Conservation (phyloP, 805 yeast genomes). For the Metschnikowia gelsemii region DNA sequence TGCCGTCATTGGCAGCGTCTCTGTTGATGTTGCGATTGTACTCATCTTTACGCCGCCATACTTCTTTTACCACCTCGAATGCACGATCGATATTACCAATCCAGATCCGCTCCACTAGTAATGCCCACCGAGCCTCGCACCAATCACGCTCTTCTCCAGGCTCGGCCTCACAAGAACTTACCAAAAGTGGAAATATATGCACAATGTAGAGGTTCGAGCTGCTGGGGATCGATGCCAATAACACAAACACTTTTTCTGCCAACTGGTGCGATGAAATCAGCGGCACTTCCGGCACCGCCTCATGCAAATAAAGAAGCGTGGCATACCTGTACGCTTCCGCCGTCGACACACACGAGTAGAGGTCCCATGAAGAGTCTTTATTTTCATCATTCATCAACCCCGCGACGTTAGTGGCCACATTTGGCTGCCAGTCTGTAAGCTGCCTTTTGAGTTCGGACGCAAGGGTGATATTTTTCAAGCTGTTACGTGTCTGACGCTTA, state of each 20-base stretch:
- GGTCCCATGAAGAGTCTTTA: conserved; percentile 43
- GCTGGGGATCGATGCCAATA: conserved; percentile 62
- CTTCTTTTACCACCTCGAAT: conserved; percentile 67
- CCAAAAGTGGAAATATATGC: conserved; percentile 64
- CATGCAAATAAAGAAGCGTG: conserved; percentile 58
- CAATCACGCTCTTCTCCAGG: conserved; percentile 59
- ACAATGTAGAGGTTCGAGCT: conserved; percentile 54
- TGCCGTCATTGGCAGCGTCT: conserved; percentile 10
- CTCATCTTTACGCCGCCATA: conserved; percentile 63
- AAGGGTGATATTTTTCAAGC: conserved; percentile 47
- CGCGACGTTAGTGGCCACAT: conserved; percentile 35
- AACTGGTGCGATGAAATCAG: conserved; percentile 51
- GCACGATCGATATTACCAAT: conserved; percentile 67
- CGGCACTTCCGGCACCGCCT: conserved; percentile 70
- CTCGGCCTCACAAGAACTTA: conserved; percentile 65
- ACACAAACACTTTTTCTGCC: conserved; percentile 59
- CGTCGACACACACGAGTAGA: conserved; percentile 60
- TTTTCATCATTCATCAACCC: conserved; percentile 30
- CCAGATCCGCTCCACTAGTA: conserved; percentile 54
- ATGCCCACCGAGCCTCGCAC: conserved; percentile 58
- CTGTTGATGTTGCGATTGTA: conserved; percentile 27
- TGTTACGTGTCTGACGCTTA: conserved; percentile 28
- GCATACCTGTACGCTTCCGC: conserved; percentile 70
- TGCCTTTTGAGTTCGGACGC: conserved; percentile 57
- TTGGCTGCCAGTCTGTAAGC: conserved; percentile 58